These are phyloP conservation scores for Chaetoceros tenuissimus DNA, from an alignment of 108 stramenopile genomes.

Conservation along the genomic window DNA sequence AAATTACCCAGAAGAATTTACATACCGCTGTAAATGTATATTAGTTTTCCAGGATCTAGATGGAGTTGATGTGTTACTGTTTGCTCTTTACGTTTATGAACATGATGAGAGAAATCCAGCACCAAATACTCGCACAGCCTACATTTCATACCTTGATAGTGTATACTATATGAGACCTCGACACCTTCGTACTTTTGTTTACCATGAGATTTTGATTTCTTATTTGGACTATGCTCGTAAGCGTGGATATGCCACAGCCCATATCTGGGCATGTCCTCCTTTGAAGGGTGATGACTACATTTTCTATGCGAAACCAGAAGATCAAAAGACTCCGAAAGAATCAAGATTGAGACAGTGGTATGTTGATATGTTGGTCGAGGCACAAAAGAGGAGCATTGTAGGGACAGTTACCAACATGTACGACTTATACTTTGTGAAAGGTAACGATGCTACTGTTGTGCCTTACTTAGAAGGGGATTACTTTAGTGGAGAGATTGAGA, in stretches of 20 bases:
- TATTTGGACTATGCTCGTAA: slow-evolving; percentile 89
- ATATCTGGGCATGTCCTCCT: slow-evolving; percentile 99
- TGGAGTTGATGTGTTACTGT: slow-evolving; percentile 87
- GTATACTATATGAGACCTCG: slow-evolving; percentile 91
- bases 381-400: slow-evolving; percentile 81
- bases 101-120: slow-evolving; percentile 84
- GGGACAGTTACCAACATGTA: slow-evolving; percentile 90
- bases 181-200: slow-evolving; percentile 82
- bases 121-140: slow-evolving; percentile 84
- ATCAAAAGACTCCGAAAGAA: slow-evolving; percentile 93
- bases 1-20: slow-evolving; percentile 87
- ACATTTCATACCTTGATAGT: slow-evolving; percentile 90
- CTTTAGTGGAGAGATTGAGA: slow-evolving; percentile 97
- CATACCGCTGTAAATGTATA: slow-evolving; percentile 87
- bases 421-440: slow-evolving; percentile 87
- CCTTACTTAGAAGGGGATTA: slow-evolving; percentile 99
- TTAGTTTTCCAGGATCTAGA: slow-evolving; percentile 90
- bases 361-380: slow-evolving; percentile 87
- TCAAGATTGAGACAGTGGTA: slow-evolving; percentile 93
- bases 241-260: slow-evolving; percentile 83
- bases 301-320: slow-evolving; percentile 96
- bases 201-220: slow-evolving; percentile 93
- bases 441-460: slow-evolving; percentile 73
- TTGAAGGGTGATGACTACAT: slow-evolving; percentile 98
- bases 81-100: slow-evolving; percentile 89